phyloP scores from a whole-genome alignment of 495 filamentous ascomycete genomes.

The Daldinia loculata region DNA sequence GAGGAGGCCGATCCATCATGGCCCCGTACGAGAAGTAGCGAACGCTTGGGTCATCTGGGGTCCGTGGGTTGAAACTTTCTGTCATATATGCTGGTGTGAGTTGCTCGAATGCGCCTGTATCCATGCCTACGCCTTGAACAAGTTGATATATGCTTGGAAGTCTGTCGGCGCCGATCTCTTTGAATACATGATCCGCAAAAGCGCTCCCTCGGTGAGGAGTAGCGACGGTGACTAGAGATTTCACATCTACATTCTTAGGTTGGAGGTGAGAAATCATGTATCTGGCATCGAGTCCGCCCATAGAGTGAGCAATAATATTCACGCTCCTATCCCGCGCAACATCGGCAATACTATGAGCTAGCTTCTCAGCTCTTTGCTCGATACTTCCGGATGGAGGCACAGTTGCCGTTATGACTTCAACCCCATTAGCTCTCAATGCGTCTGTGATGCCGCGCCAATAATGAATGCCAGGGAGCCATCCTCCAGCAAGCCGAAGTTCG shows the following conservation, averaged over 20 bases:
- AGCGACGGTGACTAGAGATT: conserved; percentile 86
- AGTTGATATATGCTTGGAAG: conserved; percentile 76
- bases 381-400: conserved; percentile 84
- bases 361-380: conserved; percentile 74
- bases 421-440: conserved; percentile 72
- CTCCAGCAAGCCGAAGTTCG: conserved; percentile 76
- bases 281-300: conserved; percentile 85
- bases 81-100: conserved; percentile 84
- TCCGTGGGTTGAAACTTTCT: conserved; percentile 81
- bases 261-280: conserved; percentile 88
- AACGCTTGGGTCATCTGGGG: conserved; percentile 77
- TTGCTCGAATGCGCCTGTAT: conserved; percentile 85
- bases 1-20: conserved; percentile 64
- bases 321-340: conserved; percentile 77
- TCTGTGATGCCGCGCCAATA: conserved; percentile 95
- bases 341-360: conserved; percentile 69
- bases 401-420: conserved; percentile 81
- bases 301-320: conserved; percentile 85
- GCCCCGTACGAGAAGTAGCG: conserved; percentile 94
- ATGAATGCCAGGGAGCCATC: conserved; percentile 75
- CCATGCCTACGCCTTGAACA: conserved; percentile 71
- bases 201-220: conserved; percentile 86
- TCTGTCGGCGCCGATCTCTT: conserved; percentile 68
- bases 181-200: conserved; percentile 85
- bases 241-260: conserved; percentile 71